phyloP scores from a whole-genome alignment of 2,329 filamentous ascomycete species.

The Fusarium redolens region DNA sequence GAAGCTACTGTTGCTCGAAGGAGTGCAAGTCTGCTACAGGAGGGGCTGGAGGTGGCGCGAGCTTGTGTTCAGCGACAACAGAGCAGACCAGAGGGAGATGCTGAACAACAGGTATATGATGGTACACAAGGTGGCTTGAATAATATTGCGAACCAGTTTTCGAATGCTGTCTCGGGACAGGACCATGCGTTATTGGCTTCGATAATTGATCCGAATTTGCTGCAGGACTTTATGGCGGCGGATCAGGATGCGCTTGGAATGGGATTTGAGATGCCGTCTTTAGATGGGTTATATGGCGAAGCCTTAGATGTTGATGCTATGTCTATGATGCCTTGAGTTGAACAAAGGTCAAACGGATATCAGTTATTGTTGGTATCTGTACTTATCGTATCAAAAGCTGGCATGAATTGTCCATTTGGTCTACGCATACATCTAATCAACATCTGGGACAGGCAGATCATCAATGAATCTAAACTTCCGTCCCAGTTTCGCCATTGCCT shows the following conservation, averaged over 20 bases:
- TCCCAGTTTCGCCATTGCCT: slow-evolving; percentile 15
- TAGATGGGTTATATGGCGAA: background rate
- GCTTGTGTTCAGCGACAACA: background rate
- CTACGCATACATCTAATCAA: background rate
- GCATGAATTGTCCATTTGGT: background rate
- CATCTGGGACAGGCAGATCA: slow-evolving; percentile 15
- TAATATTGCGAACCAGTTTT: background rate
- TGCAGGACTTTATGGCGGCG: slow-evolving; percentile 8
- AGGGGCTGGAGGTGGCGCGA: background rate
- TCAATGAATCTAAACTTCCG: slow-evolving; percentile 16
- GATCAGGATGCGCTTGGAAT: background rate
- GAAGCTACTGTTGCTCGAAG: background rate
- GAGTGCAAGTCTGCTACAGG: background rate
- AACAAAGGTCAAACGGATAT: no score
- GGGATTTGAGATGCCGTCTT: background rate
- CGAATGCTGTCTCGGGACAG: background rate
- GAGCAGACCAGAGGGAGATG: background rate
- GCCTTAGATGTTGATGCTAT: background rate
- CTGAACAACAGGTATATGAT: background rate
- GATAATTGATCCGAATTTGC: background rate
- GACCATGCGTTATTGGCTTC: background rate
- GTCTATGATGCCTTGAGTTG: background rate
- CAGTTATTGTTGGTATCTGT: background rate
- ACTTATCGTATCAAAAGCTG: background rate
- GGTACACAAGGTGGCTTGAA: background rate